A percentile compares a stretch with the other conserved stretches of the same genome.
Evolutionary conservation across 306 rosid genomes (phyloP).

Genomic region (Chamaecrista fasciculata): DNA sequence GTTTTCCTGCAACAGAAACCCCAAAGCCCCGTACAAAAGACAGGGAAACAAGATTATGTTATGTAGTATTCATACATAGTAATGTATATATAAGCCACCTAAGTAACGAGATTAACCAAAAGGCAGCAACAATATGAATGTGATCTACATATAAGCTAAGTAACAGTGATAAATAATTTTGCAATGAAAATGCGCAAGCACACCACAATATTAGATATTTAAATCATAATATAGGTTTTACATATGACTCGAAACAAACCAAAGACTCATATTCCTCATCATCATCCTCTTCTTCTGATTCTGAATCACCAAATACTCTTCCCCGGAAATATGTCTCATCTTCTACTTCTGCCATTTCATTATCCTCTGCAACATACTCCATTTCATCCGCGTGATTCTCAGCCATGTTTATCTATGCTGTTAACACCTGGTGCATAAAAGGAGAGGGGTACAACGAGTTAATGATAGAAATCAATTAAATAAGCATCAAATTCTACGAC

Average conservation of each 20-base stretch:
- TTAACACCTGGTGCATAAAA: slow-evolving; percentile 19
- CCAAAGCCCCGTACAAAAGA: background rate
- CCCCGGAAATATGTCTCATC: slow-evolving; percentile 33
- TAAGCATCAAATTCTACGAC: background rate
- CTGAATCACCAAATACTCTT: slow-evolving; percentile 37
- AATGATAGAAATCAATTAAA: background rate
- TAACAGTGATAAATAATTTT: background rate
- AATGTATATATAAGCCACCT: background rate
- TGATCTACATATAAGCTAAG: background rate
- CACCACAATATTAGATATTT: background rate
- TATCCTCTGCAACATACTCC: slow-evolving; percentile 32
- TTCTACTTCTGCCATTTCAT: slow-evolving; percentile 42
- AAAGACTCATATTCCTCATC: slow-evolving; percentile 29
- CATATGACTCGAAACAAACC: slow-evolving; percentile 31
- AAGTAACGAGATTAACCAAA: background rate
- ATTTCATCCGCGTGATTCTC: slow-evolving; percentile 28
- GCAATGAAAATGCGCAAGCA: background rate
- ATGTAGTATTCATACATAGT: background rate
- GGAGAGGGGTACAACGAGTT: background rate
- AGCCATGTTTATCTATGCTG: slow-evolving; percentile 24
- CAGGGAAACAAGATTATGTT: background rate
- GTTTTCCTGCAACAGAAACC: slow-evolving; percentile 32
- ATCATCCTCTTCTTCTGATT: slow-evolving; percentile 30
- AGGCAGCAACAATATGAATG: background rate
- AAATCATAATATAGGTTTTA: slow-evolving; percentile 2